Base-by-base conservation (phyloP, 108 stramenopile species). In the Nannochloropsis oceanica region DNA sequence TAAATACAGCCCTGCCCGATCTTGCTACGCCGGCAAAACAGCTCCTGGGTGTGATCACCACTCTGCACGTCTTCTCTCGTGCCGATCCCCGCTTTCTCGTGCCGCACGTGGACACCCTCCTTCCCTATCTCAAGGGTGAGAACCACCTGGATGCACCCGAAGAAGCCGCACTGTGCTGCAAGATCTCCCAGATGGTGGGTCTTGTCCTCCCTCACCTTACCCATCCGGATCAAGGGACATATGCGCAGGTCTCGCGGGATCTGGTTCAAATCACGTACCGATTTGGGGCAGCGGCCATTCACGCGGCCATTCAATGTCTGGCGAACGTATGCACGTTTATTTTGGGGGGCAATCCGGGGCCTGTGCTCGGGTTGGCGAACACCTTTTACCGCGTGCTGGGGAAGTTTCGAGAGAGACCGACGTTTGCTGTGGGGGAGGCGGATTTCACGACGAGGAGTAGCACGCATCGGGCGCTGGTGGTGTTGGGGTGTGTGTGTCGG, bases 111-210 rank as follows among this genome's bases (percentile, higher is more conserved):
- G 94, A 95, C 82, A 95, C 94, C 25, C 85, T 97, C 13, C 85
- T 94, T 12, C 97, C 95, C 10, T 97, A 96, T 85, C 89, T 97
- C 81, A 97, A 97, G 90, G 94, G 93, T 8, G 95, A 97, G 73
- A 96, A 96, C 85, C 93, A 92, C 13, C 85, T 93, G 26, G 27
- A 26, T 24, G 20, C n/a, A 24, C 50, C 44, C 24, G 84, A 84
- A 1, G 87, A 87, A 44, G 50, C 80, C 8, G 27, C 42, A 43
- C 79, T 87, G 27, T 87, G 87, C 24, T 8, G 12, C 5, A 82
- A 83, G 43, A 44, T 87, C 43, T 79, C 83, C 20, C 79, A 87
- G 26, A 84, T 87, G 80, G 86, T 87, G 73, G 79, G 83, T 83
- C 50, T 80, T 79, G 43, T 82, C 82, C 83, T 87, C n/a, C 86